Percentiles rank a stretch among this genome's conserved stretches.
Conservation (phyloP, 2,329 filamentous ascomycete species). For the Periconia digitata region DNA sequence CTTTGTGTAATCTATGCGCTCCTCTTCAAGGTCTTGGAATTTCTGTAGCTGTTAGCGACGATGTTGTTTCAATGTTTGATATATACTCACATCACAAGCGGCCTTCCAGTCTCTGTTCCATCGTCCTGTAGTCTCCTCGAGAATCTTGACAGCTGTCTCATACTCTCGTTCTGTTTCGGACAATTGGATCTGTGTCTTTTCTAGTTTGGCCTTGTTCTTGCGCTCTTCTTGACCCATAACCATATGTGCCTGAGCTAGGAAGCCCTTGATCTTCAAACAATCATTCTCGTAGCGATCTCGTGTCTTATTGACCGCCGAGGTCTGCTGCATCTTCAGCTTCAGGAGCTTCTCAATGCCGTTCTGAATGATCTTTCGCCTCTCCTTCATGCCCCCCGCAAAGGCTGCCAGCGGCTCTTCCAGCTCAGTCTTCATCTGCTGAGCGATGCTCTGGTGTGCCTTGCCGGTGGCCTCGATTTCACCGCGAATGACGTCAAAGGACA, state of each 20-base stretch:
- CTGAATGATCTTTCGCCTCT: constrained; percentile 94
- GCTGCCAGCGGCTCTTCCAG: constrained; percentile 90
- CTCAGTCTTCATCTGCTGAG: constrained; percentile 92
- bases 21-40: constrained; percentile 98
- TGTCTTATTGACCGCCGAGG: constrained; percentile 88
- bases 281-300: constrained; percentile 96
- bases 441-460: constrained; percentile 88
- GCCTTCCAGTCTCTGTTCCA: constrained; percentile 99
- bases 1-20: constrained; percentile 94
- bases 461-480: constrained; percentile 91
- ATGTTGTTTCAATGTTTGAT: background rate
- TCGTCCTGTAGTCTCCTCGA: constrained; percentile 90
- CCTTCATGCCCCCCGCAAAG: constrained; percentile 94
- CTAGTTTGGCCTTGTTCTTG: constrained; percentile 97
- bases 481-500: constrained; percentile 83
- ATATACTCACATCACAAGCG: constrained; percentile 68
- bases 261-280: constrained; percentile 96
- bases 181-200: constrained; percentile 97
- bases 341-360: constrained; percentile 90
- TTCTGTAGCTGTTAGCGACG: constrained; percentile 58
- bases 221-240: constrained; percentile 99
- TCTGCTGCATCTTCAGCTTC: constrained; percentile 92
- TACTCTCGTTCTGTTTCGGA: constrained; percentile 87
- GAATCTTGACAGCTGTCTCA: constrained; percentile 84
- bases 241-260: constrained; percentile 98